Evolutionary conservation across 441 rosid species (phyloP), one percentile per base, ranked within the genome.

Genomic region (California macrophylla): DNA sequence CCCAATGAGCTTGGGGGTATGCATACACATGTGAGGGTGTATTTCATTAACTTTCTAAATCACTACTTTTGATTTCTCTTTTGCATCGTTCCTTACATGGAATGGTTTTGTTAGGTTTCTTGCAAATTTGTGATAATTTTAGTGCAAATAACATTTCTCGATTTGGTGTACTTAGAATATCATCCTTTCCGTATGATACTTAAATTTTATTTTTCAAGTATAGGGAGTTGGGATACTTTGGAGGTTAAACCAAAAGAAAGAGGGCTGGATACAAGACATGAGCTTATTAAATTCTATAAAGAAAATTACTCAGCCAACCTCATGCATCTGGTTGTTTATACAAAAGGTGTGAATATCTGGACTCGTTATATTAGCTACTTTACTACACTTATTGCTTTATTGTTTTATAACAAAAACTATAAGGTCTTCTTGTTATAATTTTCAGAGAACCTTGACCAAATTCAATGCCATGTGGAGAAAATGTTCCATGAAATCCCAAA

Each of bases 191-290:
- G 25, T 34, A 15, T 60, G 47, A 34, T 34, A 30, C 36, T 32
- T 30, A 24, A 25, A 52, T 6, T 25, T 21, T 36, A 68, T 72
- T 47, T 78, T 61, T 52, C 18, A 56, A 73, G 67, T 71, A 64
- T 58, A 93, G 98, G 98, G 38, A 93, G 86, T 73, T 85, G 87
- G 97, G 90, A 93, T 42, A 88, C 97, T 29, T 83, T 93, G 82
- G 94, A 86, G 75, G 90, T 91, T 72, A 80, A 78, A 66, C 98
- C 98, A 45, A 86, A 83, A 79, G 92, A 80, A 56, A 85, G 71
- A 76, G 98, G 97, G 72, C 30, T 87, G 66, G 93, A 93, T 79
- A 89, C 86, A 67, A 86, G 92, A 68, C 67, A 74, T 25, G 97
- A 88, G 80, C 97, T 93, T 73, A 80, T 91, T 52, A 89, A 87